Base-by-base conservation (phyloP, 2,329 filamentous ascomycete species). In the Teratosphaeria gauchensis region DNA sequence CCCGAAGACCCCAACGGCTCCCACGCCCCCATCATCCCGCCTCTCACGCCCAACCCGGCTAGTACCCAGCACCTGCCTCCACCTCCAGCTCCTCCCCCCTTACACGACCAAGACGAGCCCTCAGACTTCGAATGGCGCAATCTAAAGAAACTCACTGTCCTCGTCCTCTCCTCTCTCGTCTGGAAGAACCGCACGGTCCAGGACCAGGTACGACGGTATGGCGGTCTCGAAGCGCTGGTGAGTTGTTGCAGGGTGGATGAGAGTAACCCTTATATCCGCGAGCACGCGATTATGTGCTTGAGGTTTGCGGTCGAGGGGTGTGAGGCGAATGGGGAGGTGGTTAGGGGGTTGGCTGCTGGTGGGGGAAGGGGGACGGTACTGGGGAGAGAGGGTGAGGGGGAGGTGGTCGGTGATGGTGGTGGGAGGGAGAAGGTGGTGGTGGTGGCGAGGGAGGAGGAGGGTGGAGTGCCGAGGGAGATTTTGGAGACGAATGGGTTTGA, bases 181-280 rank as follows among this genome's bases (percentile, higher is more conserved):
- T 95, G 94, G 80, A 94, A 94, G 54, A 90, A 88, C 65, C 82
- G 87, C 0, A 82, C 84, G 8, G 92, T 96, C 0, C 92, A 97
- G 73, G 84, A 88, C 66, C 92, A 96, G 71, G 89, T 97, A 62
- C 84, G 95, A 52, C 82, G 85, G 54, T 84, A 92, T 66, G 89
- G 90, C 63, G 92, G 92, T 51, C 88, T 97, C 51, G 89, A 95
- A 65, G 86, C 89, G 0, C 81, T 97, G 21, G 82, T 96, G 16
- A 91, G 91, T 68, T 96, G 91, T 74, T 96, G 91, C 67, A 83
- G 86, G 33, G 94, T 94, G 70, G 92, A 97, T 70, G 90, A 92
- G 65, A 85, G 95, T 74, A 96, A 96, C 69, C 90, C 91, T 0
- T 96, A 92, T 70, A 92, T 95, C 63, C 90, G 92, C 68, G 92